Percentiles rank a stretch among this genome's conserved stretches.
These are phyloP conservation scores for Starmerella bombicola DNA, from an alignment of 805 yeast species.

Conservation along the genomic window DNA sequence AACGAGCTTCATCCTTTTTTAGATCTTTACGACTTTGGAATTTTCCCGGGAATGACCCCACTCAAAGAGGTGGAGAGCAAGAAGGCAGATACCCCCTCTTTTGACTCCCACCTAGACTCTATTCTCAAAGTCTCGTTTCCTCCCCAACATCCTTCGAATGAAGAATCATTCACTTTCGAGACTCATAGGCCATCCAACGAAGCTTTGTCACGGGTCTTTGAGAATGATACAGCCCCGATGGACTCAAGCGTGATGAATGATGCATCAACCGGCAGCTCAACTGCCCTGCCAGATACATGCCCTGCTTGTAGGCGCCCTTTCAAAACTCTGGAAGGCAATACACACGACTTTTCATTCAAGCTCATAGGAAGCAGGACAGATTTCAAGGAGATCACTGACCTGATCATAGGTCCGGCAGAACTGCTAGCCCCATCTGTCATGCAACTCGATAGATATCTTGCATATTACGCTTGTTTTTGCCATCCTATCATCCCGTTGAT, in stretches of 20 bases:
- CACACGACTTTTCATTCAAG: slow-evolving; percentile 3
- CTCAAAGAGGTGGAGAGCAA: neutral
- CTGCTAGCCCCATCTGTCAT: neutral
- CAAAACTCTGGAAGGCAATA: neutral
- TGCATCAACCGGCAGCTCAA: neutral
- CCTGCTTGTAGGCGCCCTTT: slow-evolving; percentile 1
- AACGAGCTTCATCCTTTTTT: neutral
- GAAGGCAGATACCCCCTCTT: neutral
- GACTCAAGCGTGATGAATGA: neutral
- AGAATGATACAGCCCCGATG: neutral
- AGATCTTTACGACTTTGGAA: neutral
- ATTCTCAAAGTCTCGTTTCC: neutral
- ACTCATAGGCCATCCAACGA: neutral
- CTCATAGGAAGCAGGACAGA: neutral
- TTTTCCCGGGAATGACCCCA: too few species aligned
- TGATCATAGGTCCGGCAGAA: neutral
- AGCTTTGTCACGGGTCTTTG: neutral
- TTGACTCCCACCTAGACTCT: neutral
- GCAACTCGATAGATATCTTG: slow-evolving; percentile 1
- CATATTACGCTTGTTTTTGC: neutral
- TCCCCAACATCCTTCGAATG: neutral
- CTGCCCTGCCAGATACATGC: neutral
- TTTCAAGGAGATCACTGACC: neutral
- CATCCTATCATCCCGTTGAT: slow-evolving; percentile 2
- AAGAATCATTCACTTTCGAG: neutral